Evolutionary conservation across 805 yeast genomes (phyloP).

Genomic region (Isabelozyma gotoi): DNA sequence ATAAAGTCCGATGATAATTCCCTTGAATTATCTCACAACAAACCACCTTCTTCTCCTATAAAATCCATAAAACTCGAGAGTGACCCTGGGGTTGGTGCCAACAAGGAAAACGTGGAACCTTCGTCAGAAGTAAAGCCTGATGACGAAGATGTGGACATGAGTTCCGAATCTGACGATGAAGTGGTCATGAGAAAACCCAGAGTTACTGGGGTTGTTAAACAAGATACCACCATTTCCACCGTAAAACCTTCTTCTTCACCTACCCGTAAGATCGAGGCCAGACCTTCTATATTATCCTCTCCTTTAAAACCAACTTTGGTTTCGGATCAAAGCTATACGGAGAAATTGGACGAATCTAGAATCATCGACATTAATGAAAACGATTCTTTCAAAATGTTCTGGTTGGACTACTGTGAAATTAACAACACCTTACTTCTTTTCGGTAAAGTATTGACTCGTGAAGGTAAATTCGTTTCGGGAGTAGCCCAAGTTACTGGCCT

Average conservation of each 20-base stretch:
- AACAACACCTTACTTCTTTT: slow-evolving; percentile 68
- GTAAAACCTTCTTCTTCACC: slow-evolving; percentile 22
- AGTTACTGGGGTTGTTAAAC: slow-evolving; percentile 41
- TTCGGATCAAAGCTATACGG: slow-evolving; percentile 25
- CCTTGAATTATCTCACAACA: slow-evolving; percentile 2
- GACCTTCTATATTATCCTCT: slow-evolving; percentile 8
- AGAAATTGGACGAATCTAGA: slow-evolving; percentile 28
- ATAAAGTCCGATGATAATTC: slow-evolving; percentile 2
- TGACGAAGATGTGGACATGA: slow-evolving; percentile 1
- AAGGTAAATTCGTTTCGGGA: slow-evolving; percentile 64
- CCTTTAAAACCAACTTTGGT: slow-evolving; percentile 17
- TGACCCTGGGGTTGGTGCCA: slow-evolving; percentile 4
- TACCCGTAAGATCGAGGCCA: not conserved
- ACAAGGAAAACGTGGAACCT: slow-evolving; percentile 14
- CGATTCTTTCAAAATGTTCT: slow-evolving; percentile 68
- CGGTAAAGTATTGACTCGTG: slow-evolving; percentile 71
- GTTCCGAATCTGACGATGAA: slow-evolving; percentile 51
- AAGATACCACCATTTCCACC: slow-evolving; percentile 43
- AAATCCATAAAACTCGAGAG: slow-evolving; percentile 11
- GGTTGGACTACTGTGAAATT: slow-evolving; percentile 87
- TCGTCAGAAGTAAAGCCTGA: not conserved
- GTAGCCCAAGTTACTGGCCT: slow-evolving; percentile 74
- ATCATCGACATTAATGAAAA: slow-evolving; percentile 19
- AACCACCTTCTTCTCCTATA: slow-evolving; percentile 40
- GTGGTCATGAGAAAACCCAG: slow-evolving; percentile 53